phyloP scores from a whole-genome alignment of 495 filamentous ascomycete species.

The Bathelium albidoporum region DNA sequence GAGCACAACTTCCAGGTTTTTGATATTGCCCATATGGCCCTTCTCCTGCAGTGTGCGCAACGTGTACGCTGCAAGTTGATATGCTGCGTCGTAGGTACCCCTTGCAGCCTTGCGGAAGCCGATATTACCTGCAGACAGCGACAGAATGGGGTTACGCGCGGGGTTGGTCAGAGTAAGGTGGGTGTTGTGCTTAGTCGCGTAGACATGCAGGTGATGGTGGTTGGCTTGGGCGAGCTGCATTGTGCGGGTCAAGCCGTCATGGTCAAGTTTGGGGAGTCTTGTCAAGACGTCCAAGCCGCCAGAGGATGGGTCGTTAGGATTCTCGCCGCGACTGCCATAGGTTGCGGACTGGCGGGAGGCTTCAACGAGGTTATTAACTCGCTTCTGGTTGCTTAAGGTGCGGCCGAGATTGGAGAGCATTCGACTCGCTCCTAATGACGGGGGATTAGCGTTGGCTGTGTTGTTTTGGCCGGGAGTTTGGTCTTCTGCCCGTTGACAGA shows the following conservation, averaged over 20 bases:
- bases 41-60: slow-evolving; percentile 68
- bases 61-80: slow-evolving; percentile 71
- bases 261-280: no score
- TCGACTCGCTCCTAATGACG: neutral
- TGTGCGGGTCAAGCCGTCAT: neutral
- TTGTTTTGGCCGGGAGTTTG: neutral
- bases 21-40: slow-evolving; percentile 50
- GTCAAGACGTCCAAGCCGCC: no score
- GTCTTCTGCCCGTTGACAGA: neutral
- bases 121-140: slow-evolving; percentile 67
- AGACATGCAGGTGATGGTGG: slow-evolving; percentile 81
- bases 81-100: slow-evolving; percentile 82
- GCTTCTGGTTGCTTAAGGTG: neutral
- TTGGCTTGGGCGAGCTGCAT: slow-evolving; percentile 18
- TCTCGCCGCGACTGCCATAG: neutral
- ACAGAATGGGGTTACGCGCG: slow-evolving; percentile 64
- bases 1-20: slow-evolving; percentile 63
- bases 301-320: no score
- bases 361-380: neutral
- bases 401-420: neutral
- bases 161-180: slow-evolving; percentile 81
- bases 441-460: neutral
- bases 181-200: slow-evolving; percentile 79
- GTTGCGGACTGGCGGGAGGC: neutral
- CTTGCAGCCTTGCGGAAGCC: slow-evolving; percentile 73